phyloP scores from a whole-genome alignment of 169 alveolate species.

The Theileria annulata region DNA sequence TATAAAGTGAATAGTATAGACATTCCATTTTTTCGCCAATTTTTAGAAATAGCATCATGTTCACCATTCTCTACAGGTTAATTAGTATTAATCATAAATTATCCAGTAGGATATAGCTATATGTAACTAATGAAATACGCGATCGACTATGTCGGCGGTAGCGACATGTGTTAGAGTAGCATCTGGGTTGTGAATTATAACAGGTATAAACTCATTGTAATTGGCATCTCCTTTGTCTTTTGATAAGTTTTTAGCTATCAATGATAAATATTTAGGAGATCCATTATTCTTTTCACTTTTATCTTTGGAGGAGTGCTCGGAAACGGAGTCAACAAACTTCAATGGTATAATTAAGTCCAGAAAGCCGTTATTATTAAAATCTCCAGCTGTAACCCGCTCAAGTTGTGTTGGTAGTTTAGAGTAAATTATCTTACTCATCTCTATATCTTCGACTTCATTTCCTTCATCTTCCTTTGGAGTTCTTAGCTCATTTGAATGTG shows the following conservation, averaged over 20 bases:
- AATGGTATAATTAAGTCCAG: constrained; percentile 61
- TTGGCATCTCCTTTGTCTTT: neutral
- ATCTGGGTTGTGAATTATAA: neutral
- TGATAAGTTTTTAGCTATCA: neutral
- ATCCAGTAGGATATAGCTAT: too few relatives aligned
- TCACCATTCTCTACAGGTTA: constrained; percentile 10
- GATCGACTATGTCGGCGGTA: constrained; percentile 6
- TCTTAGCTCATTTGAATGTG: neutral
- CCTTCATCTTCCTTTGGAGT: neutral
- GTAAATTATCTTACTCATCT: neutral
- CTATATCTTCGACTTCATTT: neutral
- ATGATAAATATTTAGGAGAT: neutral
- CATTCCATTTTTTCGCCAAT: neutral
- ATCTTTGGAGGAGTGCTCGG: neutral
- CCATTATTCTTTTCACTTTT: neutral
- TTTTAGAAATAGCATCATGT: constrained; percentile 16
- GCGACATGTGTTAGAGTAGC: constrained; percentile 8
- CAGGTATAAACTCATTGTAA: neutral
- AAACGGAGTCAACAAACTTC: neutral
- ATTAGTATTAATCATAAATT: neutral
- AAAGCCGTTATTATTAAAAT: constrained; percentile 70
- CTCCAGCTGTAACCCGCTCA: constrained; percentile 60
- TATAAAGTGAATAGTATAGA: constrained; percentile 28
- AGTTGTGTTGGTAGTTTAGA: neutral
- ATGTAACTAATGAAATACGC: neutral